These are phyloP conservation scores for Symbiodinium natans DNA, from an alignment of 73 alveolate genomes.

Conservation along the genomic window DNA sequence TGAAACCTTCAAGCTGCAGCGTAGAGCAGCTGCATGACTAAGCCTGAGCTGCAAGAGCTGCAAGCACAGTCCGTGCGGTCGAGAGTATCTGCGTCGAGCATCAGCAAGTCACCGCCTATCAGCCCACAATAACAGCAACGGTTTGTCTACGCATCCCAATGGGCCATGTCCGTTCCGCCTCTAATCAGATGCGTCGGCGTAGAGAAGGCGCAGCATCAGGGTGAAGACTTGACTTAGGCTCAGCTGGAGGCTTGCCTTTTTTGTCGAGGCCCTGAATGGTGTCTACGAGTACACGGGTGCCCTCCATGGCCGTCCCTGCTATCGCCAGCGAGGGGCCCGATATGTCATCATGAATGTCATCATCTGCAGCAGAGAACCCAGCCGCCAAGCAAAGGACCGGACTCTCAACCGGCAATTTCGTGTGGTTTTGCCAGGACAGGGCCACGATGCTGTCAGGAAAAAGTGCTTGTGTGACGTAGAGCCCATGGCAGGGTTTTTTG, in stretches of 20 bases:
- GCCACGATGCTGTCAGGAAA: too few relatives aligned
- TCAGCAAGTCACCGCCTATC: too few relatives aligned
- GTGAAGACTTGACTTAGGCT: too few relatives aligned
- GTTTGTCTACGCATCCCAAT: neutral
- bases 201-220: too few relatives aligned
- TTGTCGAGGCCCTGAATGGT: constrained; percentile 64
- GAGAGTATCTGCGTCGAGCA: too few relatives aligned
- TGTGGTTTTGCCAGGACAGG: constrained; percentile 77
- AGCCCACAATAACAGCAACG: too few relatives aligned
- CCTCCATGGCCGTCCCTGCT: constrained; percentile 78
- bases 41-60: neutral
- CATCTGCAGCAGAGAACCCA: neutral
- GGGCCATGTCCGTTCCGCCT: constrained; percentile 88
- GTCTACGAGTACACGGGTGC: constrained; percentile 88
- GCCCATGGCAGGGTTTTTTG: neutral
- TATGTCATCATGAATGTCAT: neutral
- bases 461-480: too few relatives aligned
- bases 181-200: constrained; percentile 65
- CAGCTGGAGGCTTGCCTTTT: too few relatives aligned
- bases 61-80: neutral
- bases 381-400: constrained; percentile 54
- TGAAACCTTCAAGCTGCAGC: too few relatives aligned
- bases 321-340: constrained; percentile 55
- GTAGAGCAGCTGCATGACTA: too few relatives aligned
- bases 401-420: constrained; percentile 79